Evolutionary conservation across 2,329 filamentous ascomycete species (phyloP).

Genomic region (Leptodontidium sp.): DNA sequence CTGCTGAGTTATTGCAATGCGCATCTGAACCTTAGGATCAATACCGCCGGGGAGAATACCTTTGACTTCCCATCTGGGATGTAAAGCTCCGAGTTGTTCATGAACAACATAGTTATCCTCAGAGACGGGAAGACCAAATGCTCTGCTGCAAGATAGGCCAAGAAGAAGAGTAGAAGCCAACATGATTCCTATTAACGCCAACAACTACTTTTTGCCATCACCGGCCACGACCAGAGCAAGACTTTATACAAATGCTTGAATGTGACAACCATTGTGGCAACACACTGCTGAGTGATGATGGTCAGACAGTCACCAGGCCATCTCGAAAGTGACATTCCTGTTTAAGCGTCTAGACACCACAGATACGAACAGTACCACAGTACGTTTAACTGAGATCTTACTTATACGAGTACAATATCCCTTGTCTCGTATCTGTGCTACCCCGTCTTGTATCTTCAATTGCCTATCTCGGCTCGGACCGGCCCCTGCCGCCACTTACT

Average conservation of each 20-base stretch:
- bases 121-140: not conserved
- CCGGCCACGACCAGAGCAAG: not conserved
- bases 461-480: slow-evolving; percentile 2
- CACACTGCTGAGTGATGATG: not conserved
- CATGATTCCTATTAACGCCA: not conserved
- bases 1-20: slow-evolving; percentile 53
- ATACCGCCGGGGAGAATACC: not conserved
- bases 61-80: not conserved
- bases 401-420: not conserved
- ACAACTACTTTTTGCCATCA: too few relatives aligned
- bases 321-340: not conserved
- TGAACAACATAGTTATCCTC: slow-evolving; percentile 2
- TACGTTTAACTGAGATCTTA: not conserved
- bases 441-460: not conserved
- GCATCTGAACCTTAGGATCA: not conserved
- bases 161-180: not conserved
- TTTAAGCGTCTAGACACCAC: not conserved
- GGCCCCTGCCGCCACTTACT: not conserved
- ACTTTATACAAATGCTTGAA: slow-evolving; percentile 3
- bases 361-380: not conserved
- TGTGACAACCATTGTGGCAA: not conserved
- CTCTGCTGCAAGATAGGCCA: not conserved
- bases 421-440: not conserved
- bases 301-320: not conserved
- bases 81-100: not conserved